A percentile compares a stretch with the other conserved stretches of the same genome.
Conservation (phyloP, 352 stramenopile genomes). For the Bremia lactucae region DNA sequence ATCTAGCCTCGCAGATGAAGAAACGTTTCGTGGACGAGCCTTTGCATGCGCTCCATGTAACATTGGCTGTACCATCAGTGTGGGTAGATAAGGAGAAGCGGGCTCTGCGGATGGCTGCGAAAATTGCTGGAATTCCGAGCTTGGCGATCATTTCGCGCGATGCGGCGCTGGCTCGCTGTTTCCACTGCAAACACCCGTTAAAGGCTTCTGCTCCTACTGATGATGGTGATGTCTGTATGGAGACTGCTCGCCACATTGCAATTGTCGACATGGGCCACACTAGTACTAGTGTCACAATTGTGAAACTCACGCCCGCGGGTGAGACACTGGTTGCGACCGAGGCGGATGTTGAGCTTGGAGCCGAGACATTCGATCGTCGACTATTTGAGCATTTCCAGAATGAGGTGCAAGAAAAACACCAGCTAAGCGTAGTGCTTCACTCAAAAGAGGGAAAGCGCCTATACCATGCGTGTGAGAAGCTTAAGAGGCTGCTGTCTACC, state of each 20-base stretch:
- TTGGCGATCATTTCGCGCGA: conserved; percentile 44
- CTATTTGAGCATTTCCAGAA: conserved; percentile 76
- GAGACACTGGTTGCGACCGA: conserved; percentile 47
- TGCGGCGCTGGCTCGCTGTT: conserved; percentile 57
- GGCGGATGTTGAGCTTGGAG: conserved; percentile 48
- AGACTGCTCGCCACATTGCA: conserved; percentile 42
- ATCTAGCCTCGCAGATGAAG: conserved; percentile 59
- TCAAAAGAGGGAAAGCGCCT: conserved; percentile 81
- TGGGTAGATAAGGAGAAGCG: conserved; percentile 44
- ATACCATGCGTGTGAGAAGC: conserved; percentile 75
- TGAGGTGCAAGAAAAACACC: conserved; percentile 46
- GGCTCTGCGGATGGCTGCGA: conserved; percentile 34
- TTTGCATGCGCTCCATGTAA: conserved; percentile 56
- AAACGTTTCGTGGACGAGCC: conserved; percentile 30
- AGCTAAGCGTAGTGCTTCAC: conserved; percentile 37
- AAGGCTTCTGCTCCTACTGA: conserved; percentile 2
- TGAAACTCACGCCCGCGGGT: conserved; percentile 51
- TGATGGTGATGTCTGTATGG: conserved; percentile 16
- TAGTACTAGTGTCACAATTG: conserved; percentile 57
- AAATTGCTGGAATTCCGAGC: conserved; percentile 51
- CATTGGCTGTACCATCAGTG: conserved; percentile 52
- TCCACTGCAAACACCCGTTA: conserved; percentile 76
- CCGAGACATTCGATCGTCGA: conserved; percentile 62
- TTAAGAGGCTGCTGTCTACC: conserved; percentile 86
- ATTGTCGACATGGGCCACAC: conserved; percentile 86